phyloP scores from a whole-genome alignment of 2,329 filamentous ascomycete species.

The Monosporascus sp. region DNA sequence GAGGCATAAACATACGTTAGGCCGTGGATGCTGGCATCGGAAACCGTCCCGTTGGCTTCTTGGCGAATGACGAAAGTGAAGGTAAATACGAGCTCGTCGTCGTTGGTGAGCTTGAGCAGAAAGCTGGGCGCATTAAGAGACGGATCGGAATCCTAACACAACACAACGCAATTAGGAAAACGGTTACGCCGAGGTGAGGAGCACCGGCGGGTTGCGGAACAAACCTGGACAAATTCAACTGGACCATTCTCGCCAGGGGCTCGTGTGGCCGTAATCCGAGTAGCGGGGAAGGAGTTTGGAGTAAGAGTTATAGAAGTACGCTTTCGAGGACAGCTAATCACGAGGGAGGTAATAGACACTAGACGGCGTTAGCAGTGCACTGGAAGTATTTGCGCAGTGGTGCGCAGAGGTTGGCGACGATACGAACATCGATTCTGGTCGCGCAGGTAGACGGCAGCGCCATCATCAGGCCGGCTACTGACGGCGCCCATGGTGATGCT shows the following conservation, averaged over 20 bases:
- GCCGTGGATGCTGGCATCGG: slow-evolving; percentile 77
- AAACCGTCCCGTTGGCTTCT: slow-evolving; percentile 44
- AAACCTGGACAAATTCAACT: slow-evolving; percentile 89
- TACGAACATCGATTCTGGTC: slow-evolving; percentile 86
- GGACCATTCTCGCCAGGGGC: slow-evolving; percentile 68
- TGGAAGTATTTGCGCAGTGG: background rate
- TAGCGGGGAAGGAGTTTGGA: slow-evolving; percentile 85
- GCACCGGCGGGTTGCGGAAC: slow-evolving; percentile 18
- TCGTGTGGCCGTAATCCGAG: slow-evolving; percentile 67
- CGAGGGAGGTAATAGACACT: slow-evolving; percentile 86
- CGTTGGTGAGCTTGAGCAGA: slow-evolving; percentile 79
- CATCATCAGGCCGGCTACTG: slow-evolving; percentile 82
- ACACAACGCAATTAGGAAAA: slow-evolving; percentile 12
- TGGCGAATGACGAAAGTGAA: slow-evolving; percentile 82
- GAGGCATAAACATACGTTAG: slow-evolving; percentile 91
- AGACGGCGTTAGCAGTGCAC: slow-evolving; percentile 18
- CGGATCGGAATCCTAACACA: slow-evolving; percentile 73
- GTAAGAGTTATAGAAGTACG: slow-evolving; percentile 71
- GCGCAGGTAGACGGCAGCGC: slow-evolving; percentile 72
- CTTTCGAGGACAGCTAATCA: slow-evolving; percentile 73
- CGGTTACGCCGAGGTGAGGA: slow-evolving; percentile 6
- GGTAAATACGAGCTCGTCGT: slow-evolving; percentile 87
- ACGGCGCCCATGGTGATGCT: slow-evolving; percentile 78
- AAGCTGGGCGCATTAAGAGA: slow-evolving; percentile 58
- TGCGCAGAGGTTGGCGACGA: slow-evolving; percentile 12